A percentile compares a stretch with the other conserved stretches of the same genome.
Conservation (phyloP, 2,329 filamentous ascomycete genomes). For the Calonectria ilicicola region DNA sequence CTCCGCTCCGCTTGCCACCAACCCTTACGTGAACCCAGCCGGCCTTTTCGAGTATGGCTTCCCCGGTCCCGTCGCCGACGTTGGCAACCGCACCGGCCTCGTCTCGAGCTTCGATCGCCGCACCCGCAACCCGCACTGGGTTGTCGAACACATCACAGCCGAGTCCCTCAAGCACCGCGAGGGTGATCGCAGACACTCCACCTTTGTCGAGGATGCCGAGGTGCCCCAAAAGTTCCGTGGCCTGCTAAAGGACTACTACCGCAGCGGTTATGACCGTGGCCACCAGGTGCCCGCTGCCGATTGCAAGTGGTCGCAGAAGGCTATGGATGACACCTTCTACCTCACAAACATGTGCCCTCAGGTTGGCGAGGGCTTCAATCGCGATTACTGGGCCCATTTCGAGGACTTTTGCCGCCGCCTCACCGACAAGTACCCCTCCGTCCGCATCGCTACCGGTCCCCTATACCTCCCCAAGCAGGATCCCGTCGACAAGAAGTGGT, state of each 20-base stretch:
- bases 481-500: slow-evolving; percentile 89
- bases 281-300: slow-evolving; percentile 98
- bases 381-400: slow-evolving; percentile 99
- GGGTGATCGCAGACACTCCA: slow-evolving; percentile 86
- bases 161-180: slow-evolving; percentile 80
- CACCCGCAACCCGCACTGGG: slow-evolving; percentile 93
- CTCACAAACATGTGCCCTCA: slow-evolving; percentile 98
- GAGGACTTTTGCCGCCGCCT: slow-evolving; percentile 95
- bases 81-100: slow-evolving; percentile 80
- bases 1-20: slow-evolving; percentile 44
- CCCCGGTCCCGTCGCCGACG: slow-evolving; percentile 88
- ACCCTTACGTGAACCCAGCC: slow-evolving; percentile 74
- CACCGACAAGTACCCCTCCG: slow-evolving; percentile 83
- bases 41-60: slow-evolving; percentile 90
- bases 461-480: slow-evolving; percentile 91
- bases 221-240: slow-evolving; percentile 92
- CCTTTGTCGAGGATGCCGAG: slow-evolving; percentile 82
- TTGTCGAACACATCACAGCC: slow-evolving; percentile 95
- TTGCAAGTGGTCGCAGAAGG: slow-evolving; percentile 92
- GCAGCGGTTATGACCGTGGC: slow-evolving; percentile 93
- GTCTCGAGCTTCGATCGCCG: slow-evolving; percentile 92
- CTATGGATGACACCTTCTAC: slow-evolving; percentile 96
- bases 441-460: slow-evolving; percentile 92
- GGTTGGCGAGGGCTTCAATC: slow-evolving; percentile 97
- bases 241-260: slow-evolving; percentile 92